Base-by-base conservation (phyloP, 176 grass and related monocot genomes). In the Sorghum bicolor region DNA sequence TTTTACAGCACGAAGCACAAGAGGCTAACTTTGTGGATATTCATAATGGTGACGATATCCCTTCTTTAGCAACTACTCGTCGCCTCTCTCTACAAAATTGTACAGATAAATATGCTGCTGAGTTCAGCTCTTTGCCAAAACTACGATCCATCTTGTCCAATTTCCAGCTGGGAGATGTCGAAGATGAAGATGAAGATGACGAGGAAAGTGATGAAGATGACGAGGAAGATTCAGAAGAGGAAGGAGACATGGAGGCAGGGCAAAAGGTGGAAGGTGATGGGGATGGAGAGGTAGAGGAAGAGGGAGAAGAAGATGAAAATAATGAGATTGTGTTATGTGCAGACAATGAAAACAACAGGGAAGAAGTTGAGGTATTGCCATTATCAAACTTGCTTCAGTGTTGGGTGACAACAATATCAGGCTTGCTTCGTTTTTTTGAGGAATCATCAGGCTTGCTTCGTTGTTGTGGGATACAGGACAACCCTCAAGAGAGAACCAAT, bases 121-220 rank as follows among this genome's bases (percentile, higher is more conserved):
- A 86, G 0, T 39, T 28, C 0, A 43, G 72, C 1, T 9, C 52
- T 3, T 34, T 86, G 24, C 84, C 88, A 6, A 87, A 90, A n/a
- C 24, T 90, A 37, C 72, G 84, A 0, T 90, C 84, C 26, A 78
- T 90, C 25, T 57, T 90, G 17, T 90, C 79, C 6, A 73, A 48
- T 73, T 73, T 73, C 37, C 41, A 73, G n/a, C n/a, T n/a, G 8
- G 26, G 48, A 48, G 70, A 48, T 6, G 41, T 41, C 1, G 20
- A 72, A 25, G 6, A 40, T 4, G 36, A 24, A 1, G 26, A 22
- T 3, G 66, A 69, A 37, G 33, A 40, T 9, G 20, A 69, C 7
- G 6, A 24, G 22, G 34, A 39, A 12, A 2, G 33, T 38, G 66
- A 39, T 11, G 26, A n/a, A 33, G 16, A 11, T 5, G 17, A 11